A percentile compares a stretch with the other conserved stretches of the same genome.
Conservation (phyloP, 148 eudicot genomes). For the Polygonum maritimum region DNA sequence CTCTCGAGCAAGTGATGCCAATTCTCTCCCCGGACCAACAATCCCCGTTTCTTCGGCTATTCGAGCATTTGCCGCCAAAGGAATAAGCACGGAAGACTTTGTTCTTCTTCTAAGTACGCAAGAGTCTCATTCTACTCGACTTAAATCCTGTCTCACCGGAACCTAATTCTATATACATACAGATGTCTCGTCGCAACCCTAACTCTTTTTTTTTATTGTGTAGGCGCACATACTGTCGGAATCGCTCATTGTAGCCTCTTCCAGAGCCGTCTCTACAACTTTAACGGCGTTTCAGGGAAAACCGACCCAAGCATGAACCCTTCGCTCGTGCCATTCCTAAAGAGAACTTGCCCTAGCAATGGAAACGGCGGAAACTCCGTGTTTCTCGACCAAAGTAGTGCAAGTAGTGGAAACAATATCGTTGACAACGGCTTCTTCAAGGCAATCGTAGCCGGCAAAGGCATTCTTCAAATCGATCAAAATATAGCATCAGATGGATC, state of each 20-base stretch:
- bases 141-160: too few relatives aligned
- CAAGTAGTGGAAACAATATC: slow-evolving; percentile 21
- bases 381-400: slow-evolving; percentile 30
- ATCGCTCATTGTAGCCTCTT: neutral
- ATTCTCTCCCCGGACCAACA: slow-evolving; percentile 33
- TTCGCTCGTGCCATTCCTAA: neutral
- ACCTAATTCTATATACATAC: neutral
- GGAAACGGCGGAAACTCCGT: slow-evolving; percentile 16
- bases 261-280: neutral
- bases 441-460: slow-evolving; percentile 29
- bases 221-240: slow-evolving; percentile 1
- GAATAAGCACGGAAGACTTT: slow-evolving; percentile 26
- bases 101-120: slow-evolving; percentile 22
- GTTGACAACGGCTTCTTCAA: slow-evolving; percentile 46
- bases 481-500: slow-evolving; percentile 35
- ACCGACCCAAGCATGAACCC: slow-evolving; percentile 5
- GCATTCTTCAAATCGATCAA: slow-evolving; percentile 45
- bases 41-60: slow-evolving; percentile 23
- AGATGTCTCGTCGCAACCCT: neutral
- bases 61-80: slow-evolving; percentile 23
- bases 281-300: neutral
- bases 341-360: neutral
- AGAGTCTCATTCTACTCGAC: neutral
- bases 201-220: neutral
- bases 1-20: slow-evolving; percentile 27